These are phyloP conservation scores for Blastobotrys arbuscula DNA, from an alignment of 1,139 yeast species.

Conservation along the genomic window DNA sequence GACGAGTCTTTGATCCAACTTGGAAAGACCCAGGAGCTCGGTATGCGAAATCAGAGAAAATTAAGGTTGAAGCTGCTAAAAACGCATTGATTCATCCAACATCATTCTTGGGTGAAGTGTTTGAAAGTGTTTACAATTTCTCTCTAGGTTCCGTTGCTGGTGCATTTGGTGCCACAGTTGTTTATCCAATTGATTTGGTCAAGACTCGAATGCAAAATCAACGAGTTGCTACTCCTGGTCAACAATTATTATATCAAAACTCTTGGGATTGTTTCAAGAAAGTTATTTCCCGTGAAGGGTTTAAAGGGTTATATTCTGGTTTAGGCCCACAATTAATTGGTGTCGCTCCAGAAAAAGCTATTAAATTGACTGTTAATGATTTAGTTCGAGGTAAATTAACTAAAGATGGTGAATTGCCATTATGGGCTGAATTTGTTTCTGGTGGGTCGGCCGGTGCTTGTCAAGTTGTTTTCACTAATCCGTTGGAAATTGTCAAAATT, in stretches of 20 bases:
- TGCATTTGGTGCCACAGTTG: conserved; percentile 97
- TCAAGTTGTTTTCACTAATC: conserved; percentile 94
- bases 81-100: conserved; percentile 37
- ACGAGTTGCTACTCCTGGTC: conserved; percentile 54
- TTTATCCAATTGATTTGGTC: conserved; percentile 92
- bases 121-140: conserved; percentile 85
- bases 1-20: conserved; percentile 40
- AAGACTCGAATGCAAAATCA: conserved; percentile 98
- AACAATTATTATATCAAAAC: conserved; percentile 55
- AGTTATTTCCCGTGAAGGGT: conserved; percentile 71
- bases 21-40: conserved; percentile 39
- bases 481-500: conserved; percentile 92
- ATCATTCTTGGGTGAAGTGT: conserved; percentile 43
- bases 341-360: conserved; percentile 98
- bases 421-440: conserved; percentile 72
- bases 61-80: conserved; percentile 39
- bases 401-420: conserved; percentile 49
- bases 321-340: conserved; percentile 92
- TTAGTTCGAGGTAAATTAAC: conserved; percentile 72
- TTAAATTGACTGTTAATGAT: conserved; percentile 91
- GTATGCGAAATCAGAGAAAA: conserved; percentile 31
- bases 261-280: conserved; percentile 83
- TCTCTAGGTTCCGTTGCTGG: conserved; percentile 93
- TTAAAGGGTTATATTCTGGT: conserved; percentile 88
- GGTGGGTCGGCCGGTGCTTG: conserved; percentile 97